Evolutionary conservation across 345 rosid species (phyloP), one percentile per base, ranked within the genome.

Genomic region (Angophora floribunda): DNA sequence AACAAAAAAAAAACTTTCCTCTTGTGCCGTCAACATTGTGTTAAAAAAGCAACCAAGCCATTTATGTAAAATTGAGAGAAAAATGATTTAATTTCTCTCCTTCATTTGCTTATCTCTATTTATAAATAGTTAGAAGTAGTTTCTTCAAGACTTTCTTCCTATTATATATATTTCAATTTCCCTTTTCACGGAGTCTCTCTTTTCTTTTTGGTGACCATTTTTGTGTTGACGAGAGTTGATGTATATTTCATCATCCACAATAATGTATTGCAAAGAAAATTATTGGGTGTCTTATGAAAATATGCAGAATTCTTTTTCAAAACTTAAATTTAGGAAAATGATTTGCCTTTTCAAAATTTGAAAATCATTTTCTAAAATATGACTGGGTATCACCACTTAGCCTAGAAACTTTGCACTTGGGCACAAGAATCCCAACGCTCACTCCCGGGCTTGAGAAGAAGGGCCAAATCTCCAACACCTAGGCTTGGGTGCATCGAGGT

Each of bases 351-450:
- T 55, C 21, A 55, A 55, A 55, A 55, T 19, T 55, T 26, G 19
- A 0, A 55, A 21, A 0, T 55, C 61, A 55, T 21, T 55, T 55
- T 8, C 61, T 55, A 24, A 55, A 55, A 55, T 55, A 55, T 55
- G 5, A 55, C 1, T 55, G 22, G 22, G 61, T 55, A 55, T 55
- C 1, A 0, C 21, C 0, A 0, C 61, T 55, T 21, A 55, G 9
- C 19, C 4, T 55, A 55, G 7, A 55, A 7, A 21, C 26, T 55
- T 1, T 55, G 61, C 61, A 19, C 4, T 21, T 21, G 21, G 59
- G 59, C 59, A 55, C 0, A 11, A 4, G 61, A 21, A 21, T 26
- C 22, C 61, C 26, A 55, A 36, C 9, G 26, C 61, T 55, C 22
- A 26, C 8, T 55, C 61, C 61, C 22, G 22, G 5, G 26, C 61